Evolutionary conservation across 257 asterid genomes (phyloP), one percentile per base, ranked within the genome.

Genomic region (Fraxinus cuspidata): DNA sequence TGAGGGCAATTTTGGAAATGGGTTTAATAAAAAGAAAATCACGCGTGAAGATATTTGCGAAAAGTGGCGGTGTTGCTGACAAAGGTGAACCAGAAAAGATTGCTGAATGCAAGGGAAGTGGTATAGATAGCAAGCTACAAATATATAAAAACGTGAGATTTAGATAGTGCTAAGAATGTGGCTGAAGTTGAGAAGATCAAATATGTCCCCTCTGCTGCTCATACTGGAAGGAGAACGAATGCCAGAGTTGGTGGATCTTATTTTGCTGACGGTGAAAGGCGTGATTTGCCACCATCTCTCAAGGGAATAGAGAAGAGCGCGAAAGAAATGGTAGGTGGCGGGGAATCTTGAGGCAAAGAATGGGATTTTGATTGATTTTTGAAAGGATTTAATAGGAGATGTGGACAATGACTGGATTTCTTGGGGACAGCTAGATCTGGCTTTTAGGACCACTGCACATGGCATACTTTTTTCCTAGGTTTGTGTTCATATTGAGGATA

Each of bases 261-360:
- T 77, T 29, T 34, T 23, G 29, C 38, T 40, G 63, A 25, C 28
- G 72, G 66, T 11, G 42, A 75, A 77, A 69, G 66, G 74, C 85
- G 84, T 16, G 68, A 81, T 64, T 74, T 84, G 80, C 87, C 88
- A 1, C 77, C 27, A 25, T 81, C 85, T 0, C 25, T 79, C 11
- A 80, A 69, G 66, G 79, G 74, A 38, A 74, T 32, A 42, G 81
- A 31, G 71, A 80, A 80, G 70, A 40, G 11, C 11, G 71, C 19
- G 27, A 70, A 76, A 65, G 75, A 34, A 1, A 42, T n/a, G 18
- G n/a, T 56, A 71, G 32, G 35, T 73, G 53, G 53, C 10, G 40
- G 78, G 44, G 35, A 27, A 13, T 21, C 53, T 21, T 7, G 77
- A 21, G 71, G 28, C 38, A 19, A 75, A 71, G 74, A 25, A 25